Conservation (phyloP, 257 asterid genomes). For the Nicotiana sylvestris region DNA sequence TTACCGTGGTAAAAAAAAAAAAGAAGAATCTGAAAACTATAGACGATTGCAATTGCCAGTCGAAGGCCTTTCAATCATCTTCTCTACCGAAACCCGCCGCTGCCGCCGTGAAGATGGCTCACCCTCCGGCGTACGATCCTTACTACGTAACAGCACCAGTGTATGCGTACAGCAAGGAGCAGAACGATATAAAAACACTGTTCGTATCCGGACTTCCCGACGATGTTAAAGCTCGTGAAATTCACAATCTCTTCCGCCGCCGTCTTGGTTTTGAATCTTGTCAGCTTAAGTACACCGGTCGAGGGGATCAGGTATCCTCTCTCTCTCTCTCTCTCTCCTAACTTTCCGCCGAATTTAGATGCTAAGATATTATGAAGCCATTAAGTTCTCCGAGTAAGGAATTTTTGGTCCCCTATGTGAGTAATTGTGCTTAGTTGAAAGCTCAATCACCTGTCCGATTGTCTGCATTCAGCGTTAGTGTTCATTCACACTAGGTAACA, state of each 20-base stretch:
- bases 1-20: neutral
- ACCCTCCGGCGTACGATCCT: conserved; percentile 63
- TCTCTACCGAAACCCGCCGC: neutral
- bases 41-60: neutral
- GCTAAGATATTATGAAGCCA: neutral
- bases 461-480: neutral
- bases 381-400: neutral
- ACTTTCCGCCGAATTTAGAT: neutral
- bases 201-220: conserved; percentile 96
- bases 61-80: neutral
- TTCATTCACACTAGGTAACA: neutral
- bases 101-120: conserved; percentile 34
- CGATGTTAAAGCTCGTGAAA: conserved; percentile 97
- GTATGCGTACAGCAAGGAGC: conserved; percentile 25
- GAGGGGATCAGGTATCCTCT: conserved; percentile 77
- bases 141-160: conserved; percentile 50
- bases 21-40: neutral
- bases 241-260: conserved; percentile 95
- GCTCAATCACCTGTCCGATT: neutral
- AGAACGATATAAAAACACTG: conserved; percentile 64
- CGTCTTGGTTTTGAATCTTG: conserved; percentile 82
- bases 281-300: conserved; percentile 97
- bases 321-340: neutral
- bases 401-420: neutral
- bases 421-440: neutral